Evolutionary conservation across 169 alveolate genomes (phyloP).

Genomic region (Perkinsus chesapeaki): DNA sequence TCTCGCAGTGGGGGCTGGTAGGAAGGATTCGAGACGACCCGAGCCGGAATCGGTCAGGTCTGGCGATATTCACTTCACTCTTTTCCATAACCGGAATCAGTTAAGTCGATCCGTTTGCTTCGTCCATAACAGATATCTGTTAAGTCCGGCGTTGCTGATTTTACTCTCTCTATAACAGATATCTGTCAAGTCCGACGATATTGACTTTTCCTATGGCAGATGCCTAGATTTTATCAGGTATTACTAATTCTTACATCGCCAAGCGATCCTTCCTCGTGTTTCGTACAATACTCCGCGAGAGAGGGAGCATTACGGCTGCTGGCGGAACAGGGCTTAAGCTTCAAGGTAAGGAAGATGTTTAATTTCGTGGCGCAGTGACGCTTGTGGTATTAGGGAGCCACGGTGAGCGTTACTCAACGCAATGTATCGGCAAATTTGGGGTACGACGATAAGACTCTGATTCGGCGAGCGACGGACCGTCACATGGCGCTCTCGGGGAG

Average conservation of each 20-base stretch:
- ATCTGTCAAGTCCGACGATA: neutral
- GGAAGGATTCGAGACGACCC: neutral
- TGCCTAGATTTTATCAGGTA: too few species aligned
- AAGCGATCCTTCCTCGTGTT: neutral
- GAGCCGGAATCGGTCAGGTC: neutral
- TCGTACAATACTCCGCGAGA: neutral
- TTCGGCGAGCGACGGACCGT: neutral
- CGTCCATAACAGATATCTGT: too few species aligned
- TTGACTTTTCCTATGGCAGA: too few species aligned
- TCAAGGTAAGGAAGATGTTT: neutral
- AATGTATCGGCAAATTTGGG: neutral
- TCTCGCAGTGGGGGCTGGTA: neutral
- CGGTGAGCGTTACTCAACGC: neutral
- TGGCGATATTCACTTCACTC: too few species aligned
- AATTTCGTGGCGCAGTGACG: neutral
- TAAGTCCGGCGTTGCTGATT: too few species aligned
- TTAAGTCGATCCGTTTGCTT: too few species aligned
- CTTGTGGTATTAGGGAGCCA: neutral
- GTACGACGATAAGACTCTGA: neutral
- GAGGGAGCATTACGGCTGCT: neutral
- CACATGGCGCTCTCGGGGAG: neutral
- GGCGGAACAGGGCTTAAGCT: neutral
- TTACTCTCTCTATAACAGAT: too few species aligned
- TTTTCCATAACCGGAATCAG: too few species aligned
- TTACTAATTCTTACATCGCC: neutral